Evolutionary conservation across 2,329 filamentous ascomycete genomes (phyloP).

Genomic region (Fusarium piperis): DNA sequence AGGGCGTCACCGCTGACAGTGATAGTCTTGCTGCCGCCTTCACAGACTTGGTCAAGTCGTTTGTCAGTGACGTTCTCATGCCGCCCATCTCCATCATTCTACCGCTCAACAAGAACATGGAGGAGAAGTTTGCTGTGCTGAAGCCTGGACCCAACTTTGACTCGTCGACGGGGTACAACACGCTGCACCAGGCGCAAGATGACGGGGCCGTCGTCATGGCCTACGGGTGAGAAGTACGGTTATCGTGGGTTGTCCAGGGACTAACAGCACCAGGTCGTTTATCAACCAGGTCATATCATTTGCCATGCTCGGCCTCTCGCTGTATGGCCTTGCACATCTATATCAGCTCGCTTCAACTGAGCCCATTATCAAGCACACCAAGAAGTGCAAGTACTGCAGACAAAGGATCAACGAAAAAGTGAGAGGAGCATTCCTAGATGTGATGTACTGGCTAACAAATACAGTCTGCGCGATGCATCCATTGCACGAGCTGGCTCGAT

Average conservation of each 20-base stretch:
- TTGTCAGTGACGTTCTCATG: conserved; percentile 76
- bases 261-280: conserved; percentile 58
- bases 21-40: conserved; percentile 74
- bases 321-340: conserved; percentile 70
- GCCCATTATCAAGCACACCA: conserved; percentile 75
- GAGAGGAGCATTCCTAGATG: conserved; percentile 14
- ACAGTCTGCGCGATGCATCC: conserved; percentile 57
- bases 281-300: conserved; percentile 74
- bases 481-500: conserved; percentile 63
- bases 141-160: conserved; percentile 64
- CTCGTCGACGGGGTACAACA: conserved; percentile 70
- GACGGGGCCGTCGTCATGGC: conserved; percentile 79
- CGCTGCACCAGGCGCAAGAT: conserved; percentile 71
- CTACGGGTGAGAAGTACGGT: conserved; percentile 64
- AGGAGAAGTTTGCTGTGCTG: conserved; percentile 78
- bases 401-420: conserved; percentile 72
- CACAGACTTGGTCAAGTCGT: conserved; percentile 75
- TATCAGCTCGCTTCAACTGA: conserved; percentile 72
- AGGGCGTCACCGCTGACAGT: conserved; percentile 8
- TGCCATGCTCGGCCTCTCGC: conserved; percentile 68
- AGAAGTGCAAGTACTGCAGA: conserved; percentile 75
- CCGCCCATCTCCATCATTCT: conserved; percentile 75
- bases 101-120: conserved; percentile 75
- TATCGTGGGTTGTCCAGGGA: fast-evolving
- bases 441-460: conserved; percentile 5